phyloP scores from a whole-genome alignment of 768 basidiomycete species.

The Lactarius sp. region DNA sequence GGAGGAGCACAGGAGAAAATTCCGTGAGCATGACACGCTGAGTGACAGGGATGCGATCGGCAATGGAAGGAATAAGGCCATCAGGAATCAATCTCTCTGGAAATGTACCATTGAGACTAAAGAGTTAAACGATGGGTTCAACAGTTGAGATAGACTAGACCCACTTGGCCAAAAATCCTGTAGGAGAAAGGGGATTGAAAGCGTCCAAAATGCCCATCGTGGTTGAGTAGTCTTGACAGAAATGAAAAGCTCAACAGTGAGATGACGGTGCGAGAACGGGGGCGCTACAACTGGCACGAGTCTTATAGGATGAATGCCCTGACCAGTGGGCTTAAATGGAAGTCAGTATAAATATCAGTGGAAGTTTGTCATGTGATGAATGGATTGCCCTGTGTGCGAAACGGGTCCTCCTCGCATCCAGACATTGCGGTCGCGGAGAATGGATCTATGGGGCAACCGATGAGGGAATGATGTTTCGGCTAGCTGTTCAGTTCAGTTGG shows the following conservation, averaged over 20 bases:
- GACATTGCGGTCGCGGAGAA: background rate
- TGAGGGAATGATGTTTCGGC: background rate
- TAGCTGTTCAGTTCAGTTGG: no score
- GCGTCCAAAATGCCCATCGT: constrained; percentile 15
- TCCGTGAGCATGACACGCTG: constrained; percentile 30
- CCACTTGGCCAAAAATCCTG: constrained; percentile 3
- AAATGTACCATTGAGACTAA: constrained; percentile 5
- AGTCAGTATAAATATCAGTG: background rate
- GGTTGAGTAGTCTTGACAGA: background rate
- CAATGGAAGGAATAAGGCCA: constrained; percentile 12
- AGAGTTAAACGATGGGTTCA: background rate
- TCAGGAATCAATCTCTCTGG: constrained; percentile 11
- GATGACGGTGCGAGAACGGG: background rate
- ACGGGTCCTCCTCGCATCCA: background rate
- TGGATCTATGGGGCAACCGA: background rate
- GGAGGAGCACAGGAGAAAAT: constrained; percentile 40
- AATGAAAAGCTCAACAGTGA: background rate
- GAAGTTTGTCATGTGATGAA: background rate
- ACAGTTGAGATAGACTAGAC: background rate
- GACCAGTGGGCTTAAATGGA: background rate
- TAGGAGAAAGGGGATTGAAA: background rate
- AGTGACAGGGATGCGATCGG: constrained; percentile 10
- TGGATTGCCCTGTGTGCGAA: background rate
- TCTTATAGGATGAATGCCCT: background rate
- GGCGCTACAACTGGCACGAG: background rate